Percentiles rank a stretch among this genome's conserved stretches.
phyloP scores from a whole-genome alignment of 2,329 filamentous ascomycete species.

The Venturiaceae sp. region DNA sequence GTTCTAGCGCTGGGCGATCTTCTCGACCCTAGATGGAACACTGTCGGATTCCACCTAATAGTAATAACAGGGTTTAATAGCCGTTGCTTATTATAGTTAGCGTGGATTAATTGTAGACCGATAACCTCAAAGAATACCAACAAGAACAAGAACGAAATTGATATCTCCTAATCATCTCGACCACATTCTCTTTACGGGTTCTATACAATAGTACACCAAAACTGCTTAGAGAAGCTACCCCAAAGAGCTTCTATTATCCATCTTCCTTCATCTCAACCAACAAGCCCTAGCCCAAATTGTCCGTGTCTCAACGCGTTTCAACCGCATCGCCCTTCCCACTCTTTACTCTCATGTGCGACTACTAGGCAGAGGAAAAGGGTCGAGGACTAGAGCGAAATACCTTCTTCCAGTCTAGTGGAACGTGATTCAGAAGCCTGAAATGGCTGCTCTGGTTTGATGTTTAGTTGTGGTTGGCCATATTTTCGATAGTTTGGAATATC shows the following conservation, averaged over 20 bases:
- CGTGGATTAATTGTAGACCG: too few relatives aligned
- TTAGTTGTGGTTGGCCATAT: neutral
- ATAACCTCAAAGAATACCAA: too few relatives aligned
- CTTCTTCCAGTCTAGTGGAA: neutral
- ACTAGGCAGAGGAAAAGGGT: neutral
- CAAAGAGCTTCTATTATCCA: neutral
- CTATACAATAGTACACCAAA: neutral
- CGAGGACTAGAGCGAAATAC: neutral
- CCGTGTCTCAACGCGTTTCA: neutral
- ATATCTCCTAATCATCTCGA: neutral
- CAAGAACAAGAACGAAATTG: too few relatives aligned
- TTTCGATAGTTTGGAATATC: neutral
- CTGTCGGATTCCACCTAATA: too few relatives aligned
- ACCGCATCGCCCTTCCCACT: neutral
- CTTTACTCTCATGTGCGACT: neutral
- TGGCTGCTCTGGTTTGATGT: neutral
- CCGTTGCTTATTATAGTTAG: too few relatives aligned
- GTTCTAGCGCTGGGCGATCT: too few relatives aligned
- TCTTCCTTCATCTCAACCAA: neutral
- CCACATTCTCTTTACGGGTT: too few relatives aligned
- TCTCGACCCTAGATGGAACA: too few relatives aligned
- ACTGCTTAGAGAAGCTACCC: neutral
- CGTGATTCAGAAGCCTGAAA: neutral
- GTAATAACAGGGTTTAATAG: too few relatives aligned
- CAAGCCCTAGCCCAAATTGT: neutral